Conservation (phyloP, 805 yeast species). For the Sugiyamaella smithiae region DNA sequence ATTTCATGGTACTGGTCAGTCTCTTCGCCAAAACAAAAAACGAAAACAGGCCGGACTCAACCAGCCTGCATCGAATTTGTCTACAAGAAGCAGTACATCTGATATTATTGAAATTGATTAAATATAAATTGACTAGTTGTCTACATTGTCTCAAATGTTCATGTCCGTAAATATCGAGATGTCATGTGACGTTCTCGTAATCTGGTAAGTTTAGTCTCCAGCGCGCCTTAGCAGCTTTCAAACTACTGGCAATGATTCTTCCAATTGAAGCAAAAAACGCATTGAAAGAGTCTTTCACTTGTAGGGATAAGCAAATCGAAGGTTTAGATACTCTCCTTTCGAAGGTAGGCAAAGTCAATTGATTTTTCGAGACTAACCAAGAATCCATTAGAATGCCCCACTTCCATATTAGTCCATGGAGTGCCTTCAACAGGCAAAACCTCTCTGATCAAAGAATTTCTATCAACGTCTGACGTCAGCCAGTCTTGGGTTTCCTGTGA, state of each 20-base stretch:
- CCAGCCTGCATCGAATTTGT: not conserved
- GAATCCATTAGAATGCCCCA: constrained; percentile 27
- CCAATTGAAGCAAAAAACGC: not conserved
- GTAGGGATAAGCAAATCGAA: not conserved
- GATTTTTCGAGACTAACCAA: not conserved
- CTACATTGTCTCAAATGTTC: too few species aligned
- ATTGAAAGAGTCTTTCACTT: not conserved
- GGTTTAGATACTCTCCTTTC: not conserved
- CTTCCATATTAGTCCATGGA: constrained; percentile 47
- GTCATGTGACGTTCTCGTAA: too few species aligned
- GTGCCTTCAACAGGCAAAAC: constrained; percentile 50
- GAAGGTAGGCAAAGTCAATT: not conserved
- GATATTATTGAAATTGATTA: constrained; percentile 79
- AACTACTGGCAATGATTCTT: not conserved
- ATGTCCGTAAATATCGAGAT: too few species aligned
- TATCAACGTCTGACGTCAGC: constrained; percentile 31
- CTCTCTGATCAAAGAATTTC: constrained; percentile 34
- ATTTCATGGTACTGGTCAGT: constrained; percentile 70
- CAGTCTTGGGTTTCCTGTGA: constrained; percentile 45
- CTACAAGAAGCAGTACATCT: constrained; percentile 40
- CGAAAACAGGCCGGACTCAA: constrained; percentile 42
- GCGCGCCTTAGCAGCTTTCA: not conserved
- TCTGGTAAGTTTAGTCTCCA: too few species aligned
- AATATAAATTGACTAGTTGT: too few species aligned
- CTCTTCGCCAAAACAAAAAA: constrained; percentile 67